These are phyloP conservation scores for Coemansia sp. DNA, from an alignment of 192 early-diverging fungal genomes.

Conservation along the genomic window DNA sequence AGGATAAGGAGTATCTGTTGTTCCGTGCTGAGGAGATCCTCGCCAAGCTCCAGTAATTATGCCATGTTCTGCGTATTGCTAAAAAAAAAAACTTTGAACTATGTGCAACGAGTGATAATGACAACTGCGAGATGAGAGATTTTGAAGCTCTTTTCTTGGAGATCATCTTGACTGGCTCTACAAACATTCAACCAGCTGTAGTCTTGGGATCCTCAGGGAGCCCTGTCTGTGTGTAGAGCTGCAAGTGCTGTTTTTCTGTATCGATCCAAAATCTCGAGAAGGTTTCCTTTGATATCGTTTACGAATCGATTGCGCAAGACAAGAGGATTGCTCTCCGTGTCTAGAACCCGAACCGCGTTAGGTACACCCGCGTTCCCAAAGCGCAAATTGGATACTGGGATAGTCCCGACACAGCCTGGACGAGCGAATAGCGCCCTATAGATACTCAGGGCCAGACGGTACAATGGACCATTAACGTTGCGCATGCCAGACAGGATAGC, in stretches of 20 bases:
- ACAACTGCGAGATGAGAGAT: background rate
- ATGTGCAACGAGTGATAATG: background rate
- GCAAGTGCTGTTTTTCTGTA: background rate
- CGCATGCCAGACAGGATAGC: background rate
- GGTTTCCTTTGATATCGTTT: background rate
- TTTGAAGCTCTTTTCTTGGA: background rate
- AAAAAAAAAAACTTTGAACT: background rate
- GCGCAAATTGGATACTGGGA: background rate
- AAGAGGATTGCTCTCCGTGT: background rate
- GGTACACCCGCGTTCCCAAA: no score
- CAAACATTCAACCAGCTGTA: background rate
- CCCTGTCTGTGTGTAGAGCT: background rate
- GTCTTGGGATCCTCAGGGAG: background rate
- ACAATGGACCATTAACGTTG: background rate
- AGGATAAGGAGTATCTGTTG: slow-evolving; percentile 83
- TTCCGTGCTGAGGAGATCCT: slow-evolving; percentile 93
- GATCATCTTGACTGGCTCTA: no score
- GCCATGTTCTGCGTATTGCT: background rate
- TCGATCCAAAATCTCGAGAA: background rate
- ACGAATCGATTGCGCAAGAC: background rate
- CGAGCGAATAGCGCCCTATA: background rate
- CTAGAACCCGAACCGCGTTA: background rate
- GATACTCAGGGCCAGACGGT: background rate
- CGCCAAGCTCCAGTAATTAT: slow-evolving; percentile 74
- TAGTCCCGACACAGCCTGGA: background rate